These are phyloP conservation scores for Hemileccinum impolitum DNA, from an alignment of 768 basidiomycete genomes.

Conservation along the genomic window DNA sequence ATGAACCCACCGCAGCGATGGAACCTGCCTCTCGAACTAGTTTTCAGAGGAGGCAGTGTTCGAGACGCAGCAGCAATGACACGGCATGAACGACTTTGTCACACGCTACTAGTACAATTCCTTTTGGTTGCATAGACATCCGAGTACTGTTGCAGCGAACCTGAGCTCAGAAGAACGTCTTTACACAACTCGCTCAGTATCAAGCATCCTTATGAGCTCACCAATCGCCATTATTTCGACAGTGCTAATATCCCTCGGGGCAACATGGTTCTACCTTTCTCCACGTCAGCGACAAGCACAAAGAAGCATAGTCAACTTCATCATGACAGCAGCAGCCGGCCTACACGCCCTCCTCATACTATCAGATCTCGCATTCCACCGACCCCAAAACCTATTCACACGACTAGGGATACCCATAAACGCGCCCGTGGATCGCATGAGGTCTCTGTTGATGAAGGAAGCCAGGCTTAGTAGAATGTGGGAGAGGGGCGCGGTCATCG, in stretches of 20 bases:
- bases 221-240: slow-evolving; percentile 9
- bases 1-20: no score
- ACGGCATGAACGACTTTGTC: no score
- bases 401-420: slow-evolving; percentile 53
- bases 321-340: slow-evolving; percentile 9
- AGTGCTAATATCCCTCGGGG: slow-evolving; percentile 12
- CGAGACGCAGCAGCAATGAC: no score
- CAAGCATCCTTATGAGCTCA: not conserved
- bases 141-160: no score
- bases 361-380: slow-evolving; percentile 17
- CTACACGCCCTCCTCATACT: slow-evolving; percentile 19
- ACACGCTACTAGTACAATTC: no score
- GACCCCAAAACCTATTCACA: slow-evolving; percentile 62
- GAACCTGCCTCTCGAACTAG: no score
- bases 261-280: slow-evolving; percentile 16
- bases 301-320: not conserved
- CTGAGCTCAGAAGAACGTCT: no score
- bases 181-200: no score
- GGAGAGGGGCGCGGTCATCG: slow-evolving; percentile 9
- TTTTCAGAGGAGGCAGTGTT: no score
- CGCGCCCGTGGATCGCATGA: slow-evolving; percentile 51
- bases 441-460: slow-evolving; percentile 39
- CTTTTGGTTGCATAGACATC: no score
- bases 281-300: slow-evolving; percentile 4
- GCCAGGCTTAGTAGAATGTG: slow-evolving; percentile 35